Evolutionary conservation across 257 asterid genomes (phyloP).

Genomic region (Solanum paucissectum): DNA sequence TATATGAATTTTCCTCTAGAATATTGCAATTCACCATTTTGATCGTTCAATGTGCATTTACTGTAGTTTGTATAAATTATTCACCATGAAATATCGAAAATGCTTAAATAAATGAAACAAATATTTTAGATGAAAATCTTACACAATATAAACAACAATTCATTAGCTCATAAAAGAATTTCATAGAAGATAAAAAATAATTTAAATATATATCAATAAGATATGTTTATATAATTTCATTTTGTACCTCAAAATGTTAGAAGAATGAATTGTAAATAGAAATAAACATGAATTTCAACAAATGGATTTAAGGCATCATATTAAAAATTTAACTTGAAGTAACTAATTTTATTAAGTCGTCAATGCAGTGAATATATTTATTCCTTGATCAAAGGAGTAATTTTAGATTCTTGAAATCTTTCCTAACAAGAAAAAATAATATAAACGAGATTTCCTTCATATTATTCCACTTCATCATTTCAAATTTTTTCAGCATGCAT

Average conservation of each 20-base stretch:
- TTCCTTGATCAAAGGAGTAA: not conserved
- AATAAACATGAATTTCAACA: not conserved
- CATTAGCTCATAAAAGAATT: not conserved
- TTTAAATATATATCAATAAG: not conserved
- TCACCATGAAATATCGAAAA: too few relatives aligned
- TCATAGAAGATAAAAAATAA: not conserved
- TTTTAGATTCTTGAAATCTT: not conserved
- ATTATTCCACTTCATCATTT: not conserved
- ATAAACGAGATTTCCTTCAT: not conserved
- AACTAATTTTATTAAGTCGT: not conserved
- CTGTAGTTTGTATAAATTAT: too few relatives aligned
- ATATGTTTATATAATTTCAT: not conserved
- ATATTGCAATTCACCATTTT: not conserved
- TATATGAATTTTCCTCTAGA: not conserved
- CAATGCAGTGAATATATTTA: not conserved
- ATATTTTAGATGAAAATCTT: not conserved
- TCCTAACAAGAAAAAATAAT: not conserved
- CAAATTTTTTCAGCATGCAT: fast-evolving
- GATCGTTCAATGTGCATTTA: too few relatives aligned
- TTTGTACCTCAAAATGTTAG: not conserved
- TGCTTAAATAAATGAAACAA: not conserved
- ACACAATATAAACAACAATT: not conserved
- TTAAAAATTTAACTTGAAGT: not conserved
- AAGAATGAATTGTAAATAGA: not conserved
- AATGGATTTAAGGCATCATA: not conserved